These are phyloP conservation scores for Rhodotorula diobovata DNA, from an alignment of 768 basidiomycete genomes.

Conservation along the genomic window DNA sequence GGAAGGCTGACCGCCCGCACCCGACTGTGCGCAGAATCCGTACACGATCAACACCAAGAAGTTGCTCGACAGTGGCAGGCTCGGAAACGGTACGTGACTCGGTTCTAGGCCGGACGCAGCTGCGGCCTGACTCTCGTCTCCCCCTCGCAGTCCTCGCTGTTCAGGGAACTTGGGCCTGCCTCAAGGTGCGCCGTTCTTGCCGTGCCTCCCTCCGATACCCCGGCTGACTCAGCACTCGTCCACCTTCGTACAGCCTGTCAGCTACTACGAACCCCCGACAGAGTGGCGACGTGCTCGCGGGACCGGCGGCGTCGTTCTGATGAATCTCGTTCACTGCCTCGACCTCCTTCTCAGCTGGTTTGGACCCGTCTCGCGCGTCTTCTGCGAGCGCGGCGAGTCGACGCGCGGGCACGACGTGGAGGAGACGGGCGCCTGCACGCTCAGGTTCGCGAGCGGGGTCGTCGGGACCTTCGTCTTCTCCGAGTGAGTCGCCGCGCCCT, in stretches of 20 bases:
- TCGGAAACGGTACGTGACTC: slow-evolving; percentile 3
- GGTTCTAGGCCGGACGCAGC: too few species aligned
- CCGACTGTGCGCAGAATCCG: slow-evolving; percentile 21
- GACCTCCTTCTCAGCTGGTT: slow-evolving; percentile 36
- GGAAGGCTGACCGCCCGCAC: neutral
- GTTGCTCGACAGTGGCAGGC: slow-evolving; percentile 11
- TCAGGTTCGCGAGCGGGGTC: slow-evolving; percentile 33
- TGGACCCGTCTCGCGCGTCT: slow-evolving; percentile 36
- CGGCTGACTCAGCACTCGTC: too few species aligned
- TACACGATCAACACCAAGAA: slow-evolving; percentile 14
- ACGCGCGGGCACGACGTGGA: slow-evolving; percentile 35
- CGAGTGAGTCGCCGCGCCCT: slow-evolving; percentile 26
- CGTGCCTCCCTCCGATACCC: neutral
- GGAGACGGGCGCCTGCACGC: slow-evolving; percentile 37
- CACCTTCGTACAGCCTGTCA: neutral
- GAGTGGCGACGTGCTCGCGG: slow-evolving; percentile 3
- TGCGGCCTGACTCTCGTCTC: neutral
- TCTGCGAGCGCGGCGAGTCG: slow-evolving; percentile 18
- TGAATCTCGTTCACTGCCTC: slow-evolving; percentile 33
- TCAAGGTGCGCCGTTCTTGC: slow-evolving; percentile 8
- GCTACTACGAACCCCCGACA: slow-evolving; percentile 21
- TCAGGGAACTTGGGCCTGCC: slow-evolving; percentile 14
- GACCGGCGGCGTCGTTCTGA: slow-evolving; percentile 25
- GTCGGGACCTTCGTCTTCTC: slow-evolving; percentile 42
- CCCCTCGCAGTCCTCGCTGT: slow-evolving; percentile 15